A percentile compares a stretch with the other conserved stretches of the same genome.
Evolutionary conservation across 495 filamentous ascomycete genomes (phyloP).

Genomic region (Hypomontagnella submonticulosa): DNA sequence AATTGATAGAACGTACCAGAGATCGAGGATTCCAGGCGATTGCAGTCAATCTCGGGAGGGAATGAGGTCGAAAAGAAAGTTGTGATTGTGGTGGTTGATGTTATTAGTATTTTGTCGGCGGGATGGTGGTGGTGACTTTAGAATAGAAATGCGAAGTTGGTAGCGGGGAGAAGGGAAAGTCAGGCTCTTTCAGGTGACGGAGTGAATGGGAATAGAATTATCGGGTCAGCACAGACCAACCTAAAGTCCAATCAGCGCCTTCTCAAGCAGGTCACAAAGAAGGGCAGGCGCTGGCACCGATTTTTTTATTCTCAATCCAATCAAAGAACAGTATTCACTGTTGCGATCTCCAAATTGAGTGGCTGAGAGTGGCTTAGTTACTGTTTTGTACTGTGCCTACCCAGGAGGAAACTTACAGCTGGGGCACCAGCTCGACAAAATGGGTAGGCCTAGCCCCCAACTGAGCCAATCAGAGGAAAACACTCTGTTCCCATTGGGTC

Average conservation of each 20-base stretch:
- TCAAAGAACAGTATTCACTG: constrained; percentile 10
- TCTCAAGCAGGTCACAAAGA: constrained; percentile 18
- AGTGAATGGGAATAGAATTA: constrained; percentile 35
- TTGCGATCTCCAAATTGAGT: constrained; percentile 20
- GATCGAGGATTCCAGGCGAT: neutral
- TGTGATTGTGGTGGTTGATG: constrained; percentile 15
- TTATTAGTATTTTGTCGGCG: constrained; percentile 15
- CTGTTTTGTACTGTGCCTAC: constrained; percentile 5
- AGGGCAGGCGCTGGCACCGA: constrained; percentile 30
- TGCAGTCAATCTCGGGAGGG: constrained; percentile 7
- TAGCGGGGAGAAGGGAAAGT: constrained; percentile 40
- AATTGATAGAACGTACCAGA: constrained; percentile 28
- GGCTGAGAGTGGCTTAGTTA: constrained; percentile 39
- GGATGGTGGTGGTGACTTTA: constrained; percentile 25
- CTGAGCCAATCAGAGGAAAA: constrained; percentile 17
- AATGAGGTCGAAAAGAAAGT: constrained; percentile 14
- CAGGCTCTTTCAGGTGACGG: constrained; percentile 43
- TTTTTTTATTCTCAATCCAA: constrained; percentile 27
- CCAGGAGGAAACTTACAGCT: neutral
- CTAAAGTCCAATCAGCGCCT: neutral
- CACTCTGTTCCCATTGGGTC: constrained; percentile 15
- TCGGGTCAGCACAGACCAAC: constrained; percentile 33
- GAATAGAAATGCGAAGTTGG: constrained; percentile 25
- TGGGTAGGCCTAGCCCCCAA: constrained; percentile 1
- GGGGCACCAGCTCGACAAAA: constrained; percentile 10